Evolutionary conservation across 1,139 yeast species (phyloP), one percentile per base, ranked within the genome.

Genomic region (Candida gigantensis): DNA sequence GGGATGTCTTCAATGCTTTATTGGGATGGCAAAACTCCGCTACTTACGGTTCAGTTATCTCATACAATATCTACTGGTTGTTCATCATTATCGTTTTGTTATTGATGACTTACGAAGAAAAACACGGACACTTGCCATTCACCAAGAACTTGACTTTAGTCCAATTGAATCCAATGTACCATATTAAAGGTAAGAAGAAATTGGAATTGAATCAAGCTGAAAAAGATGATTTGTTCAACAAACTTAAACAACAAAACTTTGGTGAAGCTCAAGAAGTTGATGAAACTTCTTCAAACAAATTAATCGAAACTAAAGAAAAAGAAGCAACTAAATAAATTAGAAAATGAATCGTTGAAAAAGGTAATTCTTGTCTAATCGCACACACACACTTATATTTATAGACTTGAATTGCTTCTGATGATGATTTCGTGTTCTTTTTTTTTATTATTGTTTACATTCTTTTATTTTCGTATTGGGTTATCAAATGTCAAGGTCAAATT

Each of bases 21-120:
- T 65, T 87, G 37, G 95, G 95, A 47, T 87, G 96, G 96, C 95
- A 86, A 67, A 87, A 87, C 62, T 74, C 89, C 40, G 95, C 95
- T 42, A 86, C 94, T 44, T 76, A 84, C 53, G 92, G 94, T 34
- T 83, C 94, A 1, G 85, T 87, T 41, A 64, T 86, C 29, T 77
- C 88, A 28, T 87, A 87, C 69, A 85, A 84, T 65, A 46, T 84
- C 29, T 87, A 86, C 68, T 87, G 96, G 96, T 43, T 81, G 26
- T 62, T 64, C 12, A 58, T 87, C 35, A 79, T 84, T 42, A 49
- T 58, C 21, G 63, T 71, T 37, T 60, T 86, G 33, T 39, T 55
- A 6, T 55, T 79, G 47, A 76, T 84, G 84, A 65, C 75, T 47
- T 82, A 54, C 59, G 87, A 82, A 65, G 94, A 85, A 66, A 79